phyloP scores from a whole-genome alignment of 2,329 filamentous ascomycete species.

The Rhinocladiella similis region DNA sequence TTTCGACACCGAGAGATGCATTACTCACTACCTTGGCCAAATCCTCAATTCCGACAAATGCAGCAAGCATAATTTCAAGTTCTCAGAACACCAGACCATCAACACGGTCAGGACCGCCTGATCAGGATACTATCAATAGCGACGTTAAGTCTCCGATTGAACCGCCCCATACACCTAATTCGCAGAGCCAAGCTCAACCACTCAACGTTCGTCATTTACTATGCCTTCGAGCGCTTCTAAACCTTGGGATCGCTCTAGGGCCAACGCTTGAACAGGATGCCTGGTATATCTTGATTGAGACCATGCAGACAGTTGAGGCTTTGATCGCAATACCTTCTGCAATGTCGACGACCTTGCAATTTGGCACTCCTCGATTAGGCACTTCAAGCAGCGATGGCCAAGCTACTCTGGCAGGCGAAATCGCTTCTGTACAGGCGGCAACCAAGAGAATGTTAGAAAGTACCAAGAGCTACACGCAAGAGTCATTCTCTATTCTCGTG shows the following conservation, averaged over 20 bases:
- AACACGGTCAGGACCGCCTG: constrained; percentile 1
- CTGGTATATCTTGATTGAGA: constrained; percentile 90
- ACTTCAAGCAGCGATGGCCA: constrained; percentile 35
- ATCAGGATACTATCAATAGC: constrained; percentile 6
- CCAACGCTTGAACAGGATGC: constrained; percentile 75
- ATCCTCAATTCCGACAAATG: constrained; percentile 83
- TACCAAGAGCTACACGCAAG: constrained; percentile 84
- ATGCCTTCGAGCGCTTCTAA: constrained; percentile 87
- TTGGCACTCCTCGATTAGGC: constrained; percentile 22
- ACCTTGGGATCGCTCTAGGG: constrained; percentile 89
- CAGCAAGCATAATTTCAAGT: constrained; percentile 22
- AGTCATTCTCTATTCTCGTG: constrained; percentile 71
- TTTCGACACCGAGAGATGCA: constrained; percentile 85
- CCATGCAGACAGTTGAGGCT: constrained; percentile 87
- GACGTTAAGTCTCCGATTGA: constrained; percentile 16
- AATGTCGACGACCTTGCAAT: constrained; percentile 31
- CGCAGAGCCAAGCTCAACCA: constrained; percentile 50
- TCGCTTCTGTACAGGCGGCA: constrained; percentile 84
- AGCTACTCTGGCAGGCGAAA: constrained; percentile 73
- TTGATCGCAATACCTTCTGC: constrained; percentile 62
- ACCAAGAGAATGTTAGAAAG: constrained; percentile 86
- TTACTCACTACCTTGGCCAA: constrained; percentile 94
- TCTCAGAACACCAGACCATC: constrained; percentile 12
- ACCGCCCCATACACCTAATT: constrained; percentile 21
- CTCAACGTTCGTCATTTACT: constrained; percentile 87